Evolutionary conservation across 1,139 yeast genomes (phyloP), one percentile per base, ranked within the genome.

Genomic region (Kodamaea derodonti): DNA sequence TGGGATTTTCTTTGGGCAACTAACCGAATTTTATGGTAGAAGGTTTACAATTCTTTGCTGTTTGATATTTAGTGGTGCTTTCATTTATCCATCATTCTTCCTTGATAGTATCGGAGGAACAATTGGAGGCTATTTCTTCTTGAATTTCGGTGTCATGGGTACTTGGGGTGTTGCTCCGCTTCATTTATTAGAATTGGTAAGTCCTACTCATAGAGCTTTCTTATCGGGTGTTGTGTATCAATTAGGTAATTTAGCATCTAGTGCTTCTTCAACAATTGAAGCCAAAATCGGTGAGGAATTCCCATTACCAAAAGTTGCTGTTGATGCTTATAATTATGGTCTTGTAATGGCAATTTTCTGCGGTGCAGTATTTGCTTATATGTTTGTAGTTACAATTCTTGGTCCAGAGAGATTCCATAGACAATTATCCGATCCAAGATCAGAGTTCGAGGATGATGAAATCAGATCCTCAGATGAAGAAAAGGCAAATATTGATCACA

Each of bases 261-360:
- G 65, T 13, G 69, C 69, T 3, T 55, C 65, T 13, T 46, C 58
- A n/a, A 64, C 69, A n/a, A 64, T 64, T 32, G 69, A 63, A 48
- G 56, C 67, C 8, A 43, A 50, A 24, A 39, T 64, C 7, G 67
- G 67, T 11, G 54, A 53, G 26, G 34, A 41, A 12, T 64, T 55
- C 45, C 69, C 68, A 2, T 41, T 59, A 30, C 33, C 35, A 5
- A 31, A 42, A 7, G 33, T 24, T 24, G 20, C 42, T 20, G 20
- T 25, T 23, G 25, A 20, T 11, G 30, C 23, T 9, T 60, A 53
- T 39, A 54, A 64, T 39, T 64, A 64, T 41, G 62, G 65, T 15
- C 56, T 52, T 38, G 68, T 62, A 10, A 63, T 65, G 67, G 52
- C 60, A 31, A 64, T 65, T 23, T 65, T 65, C 46, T 51, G 57